Conservation (phyloP, 208 protist species). For the Trypanosomatidae sp. region DNA sequence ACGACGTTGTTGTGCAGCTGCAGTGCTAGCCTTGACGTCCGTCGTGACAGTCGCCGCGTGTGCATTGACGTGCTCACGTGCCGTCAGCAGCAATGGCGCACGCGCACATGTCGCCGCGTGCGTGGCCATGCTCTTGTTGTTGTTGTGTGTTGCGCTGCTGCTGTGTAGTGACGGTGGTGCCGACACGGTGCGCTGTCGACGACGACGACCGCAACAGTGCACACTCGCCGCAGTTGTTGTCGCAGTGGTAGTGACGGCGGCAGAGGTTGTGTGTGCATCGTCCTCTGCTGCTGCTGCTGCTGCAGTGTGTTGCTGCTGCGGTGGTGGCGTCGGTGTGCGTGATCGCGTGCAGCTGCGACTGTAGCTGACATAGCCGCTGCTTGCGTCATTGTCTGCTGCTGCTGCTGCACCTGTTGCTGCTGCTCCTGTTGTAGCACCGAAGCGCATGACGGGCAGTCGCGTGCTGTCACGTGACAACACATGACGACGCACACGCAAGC, state of each 20-base stretch:
- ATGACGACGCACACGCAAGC: conserved; percentile 36
- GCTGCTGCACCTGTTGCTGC: neutral
- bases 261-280: neutral
- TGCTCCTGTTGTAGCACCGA: conserved; percentile 15
- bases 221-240: too few relatives aligned
- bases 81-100: too few relatives aligned
- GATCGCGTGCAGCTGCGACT: neutral
- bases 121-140: too few relatives aligned
- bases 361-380: neutral
- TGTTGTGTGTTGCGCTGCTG: too few relatives aligned
- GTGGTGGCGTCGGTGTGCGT: neutral
- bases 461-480: conserved; percentile 25
- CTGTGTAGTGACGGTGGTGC: too few relatives aligned
- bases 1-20: too few relatives aligned
- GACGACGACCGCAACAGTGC: too few relatives aligned
- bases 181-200: too few relatives aligned
- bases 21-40: too few relatives aligned
- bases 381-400: neutral
- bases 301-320: neutral
- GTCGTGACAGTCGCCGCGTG: too few relatives aligned
- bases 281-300: neutral
- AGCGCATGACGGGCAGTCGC: conserved; percentile 44
- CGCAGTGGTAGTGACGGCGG: neutral
- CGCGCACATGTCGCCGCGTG: too few relatives aligned
- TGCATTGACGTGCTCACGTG: too few relatives aligned